Evolutionary conservation across 192 early-diverging fungal species (phyloP).

Genomic region (Dimargaris xerosporica): DNA sequence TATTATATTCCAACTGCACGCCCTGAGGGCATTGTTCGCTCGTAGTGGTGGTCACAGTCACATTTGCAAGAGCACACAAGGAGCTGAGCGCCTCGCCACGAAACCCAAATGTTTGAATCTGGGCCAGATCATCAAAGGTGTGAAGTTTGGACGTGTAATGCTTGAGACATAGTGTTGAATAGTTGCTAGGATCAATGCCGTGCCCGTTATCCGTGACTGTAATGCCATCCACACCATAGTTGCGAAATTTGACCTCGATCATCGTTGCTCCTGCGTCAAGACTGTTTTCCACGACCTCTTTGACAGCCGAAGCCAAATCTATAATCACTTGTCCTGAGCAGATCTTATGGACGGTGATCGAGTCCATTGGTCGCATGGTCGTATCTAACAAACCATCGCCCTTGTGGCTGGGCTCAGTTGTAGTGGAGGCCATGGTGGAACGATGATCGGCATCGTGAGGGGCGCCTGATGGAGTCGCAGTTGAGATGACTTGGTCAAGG

Average conservation of each 20-base stretch:
- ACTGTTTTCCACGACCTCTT: slow-evolving; percentile 92
- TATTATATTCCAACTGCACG: slow-evolving; percentile 49
- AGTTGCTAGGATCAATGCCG: slow-evolving; percentile 53
- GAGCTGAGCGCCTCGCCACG: slow-evolving; percentile 87
- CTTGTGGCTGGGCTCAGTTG: too few species aligned
- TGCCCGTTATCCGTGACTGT: slow-evolving; percentile 78
- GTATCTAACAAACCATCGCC: too few species aligned
- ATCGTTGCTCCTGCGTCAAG: slow-evolving; percentile 72
- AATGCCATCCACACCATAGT: slow-evolving; percentile 58
- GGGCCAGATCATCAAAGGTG: slow-evolving; percentile 60
- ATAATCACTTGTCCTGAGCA: slow-evolving; percentile 83
- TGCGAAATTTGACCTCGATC: slow-evolving; percentile 70
- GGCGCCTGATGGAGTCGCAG: too few species aligned
- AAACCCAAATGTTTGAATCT: slow-evolving; percentile 79
- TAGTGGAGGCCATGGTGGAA: too few species aligned
- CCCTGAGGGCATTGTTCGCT: slow-evolving; percentile 38
- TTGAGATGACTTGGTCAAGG: too few species aligned
- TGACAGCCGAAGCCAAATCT: slow-evolving; percentile 67
- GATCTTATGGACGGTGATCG: slow-evolving; percentile 52
- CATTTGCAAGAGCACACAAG: slow-evolving; percentile 54
- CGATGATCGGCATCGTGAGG: too few species aligned
- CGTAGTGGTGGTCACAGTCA: slow-evolving; percentile 56
- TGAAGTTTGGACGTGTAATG: slow-evolving; percentile 78
- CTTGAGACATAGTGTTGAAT: slow-evolving; percentile 62
- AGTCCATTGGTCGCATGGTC: slow-evolving; percentile 31